A percentile compares a stretch with the other conserved stretches of the same genome.
phyloP scores from a whole-genome alignment of 306 rosid genomes.

The Comarum palustre region DNA sequence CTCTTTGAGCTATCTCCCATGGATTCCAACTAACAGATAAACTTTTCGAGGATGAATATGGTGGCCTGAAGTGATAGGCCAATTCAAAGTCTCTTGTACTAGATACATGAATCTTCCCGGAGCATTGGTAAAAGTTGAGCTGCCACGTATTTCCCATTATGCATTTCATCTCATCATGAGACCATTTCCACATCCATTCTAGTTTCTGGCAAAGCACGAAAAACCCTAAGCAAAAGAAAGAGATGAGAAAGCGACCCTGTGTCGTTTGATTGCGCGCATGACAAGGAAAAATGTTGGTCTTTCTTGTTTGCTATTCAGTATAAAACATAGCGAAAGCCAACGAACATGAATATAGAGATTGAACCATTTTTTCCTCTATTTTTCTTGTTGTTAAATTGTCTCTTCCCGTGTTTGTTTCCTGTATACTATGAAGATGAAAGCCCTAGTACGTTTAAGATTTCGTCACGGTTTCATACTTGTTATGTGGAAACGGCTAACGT shows the following conservation, averaged over 20 bases:
- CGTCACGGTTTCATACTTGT: too few relatives aligned
- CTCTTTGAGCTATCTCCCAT: neutral
- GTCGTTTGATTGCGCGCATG: conserved; percentile 27
- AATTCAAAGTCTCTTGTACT: neutral
- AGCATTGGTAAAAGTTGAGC: neutral
- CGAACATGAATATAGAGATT: neutral
- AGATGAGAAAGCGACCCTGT: conserved; percentile 34
- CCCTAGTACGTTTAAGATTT: too few relatives aligned
- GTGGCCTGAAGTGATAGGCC: neutral
- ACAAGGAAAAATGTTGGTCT: conserved; percentile 11
- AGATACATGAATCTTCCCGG: conserved; percentile 5
- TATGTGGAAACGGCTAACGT: too few relatives aligned
- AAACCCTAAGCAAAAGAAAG: too few relatives aligned
- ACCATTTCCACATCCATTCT: too few relatives aligned
- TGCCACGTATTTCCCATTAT: neutral
- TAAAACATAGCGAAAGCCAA: neutral
- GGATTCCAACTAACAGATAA: conserved; percentile 7
- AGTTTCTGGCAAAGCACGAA: too few relatives aligned
- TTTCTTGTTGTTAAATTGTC: neutral
- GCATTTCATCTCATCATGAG: too few relatives aligned
- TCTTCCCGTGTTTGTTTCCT: too few relatives aligned
- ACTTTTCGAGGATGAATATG: neutral
- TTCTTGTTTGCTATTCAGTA: neutral
- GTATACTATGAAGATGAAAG: too few relatives aligned
- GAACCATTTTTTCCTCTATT: too few relatives aligned